Evolutionary conservation across 2,329 filamentous ascomycete species (phyloP).

Genomic region (Scytalidium lignicola): DNA sequence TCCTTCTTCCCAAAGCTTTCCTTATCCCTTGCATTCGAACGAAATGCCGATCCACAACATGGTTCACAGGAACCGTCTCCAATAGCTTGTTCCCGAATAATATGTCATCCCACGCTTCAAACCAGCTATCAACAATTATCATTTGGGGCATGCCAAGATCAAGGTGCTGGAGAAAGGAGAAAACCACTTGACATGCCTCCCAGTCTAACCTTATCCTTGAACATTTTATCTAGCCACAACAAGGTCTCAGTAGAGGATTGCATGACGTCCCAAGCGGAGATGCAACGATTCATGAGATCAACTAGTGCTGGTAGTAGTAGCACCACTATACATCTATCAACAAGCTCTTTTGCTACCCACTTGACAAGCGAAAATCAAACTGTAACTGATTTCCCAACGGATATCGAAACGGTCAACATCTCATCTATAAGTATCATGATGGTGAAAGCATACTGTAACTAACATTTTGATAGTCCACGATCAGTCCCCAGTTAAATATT

Average conservation of each 20-base stretch:
- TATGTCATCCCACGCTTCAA: no score
- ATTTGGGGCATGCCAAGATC: no score
- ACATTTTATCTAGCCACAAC: no score
- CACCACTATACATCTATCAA: neutral
- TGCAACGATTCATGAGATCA: neutral
- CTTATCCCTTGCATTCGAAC: no score
- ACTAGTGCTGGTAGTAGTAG: neutral
- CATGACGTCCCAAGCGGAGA: neutral
- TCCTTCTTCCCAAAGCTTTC: no score
- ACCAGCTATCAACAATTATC: no score
- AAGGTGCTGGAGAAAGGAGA: no score
- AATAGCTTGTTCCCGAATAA: no score
- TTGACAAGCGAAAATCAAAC: neutral
- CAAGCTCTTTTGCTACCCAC: conserved; percentile 10
- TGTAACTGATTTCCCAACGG: neutral
- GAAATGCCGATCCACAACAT: no score
- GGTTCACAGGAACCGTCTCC: no score
- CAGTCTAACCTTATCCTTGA: no score
- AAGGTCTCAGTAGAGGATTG: neutral
- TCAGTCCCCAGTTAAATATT: neutral
- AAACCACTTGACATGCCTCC: no score
- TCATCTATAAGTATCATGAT: neutral
- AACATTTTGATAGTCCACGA: neutral
- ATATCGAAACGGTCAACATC: neutral
- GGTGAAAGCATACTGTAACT: neutral